Evolutionary conservation across 352 stramenopile species (phyloP).

Genomic region (Hyaloperonospora arabidopsidis): DNA sequence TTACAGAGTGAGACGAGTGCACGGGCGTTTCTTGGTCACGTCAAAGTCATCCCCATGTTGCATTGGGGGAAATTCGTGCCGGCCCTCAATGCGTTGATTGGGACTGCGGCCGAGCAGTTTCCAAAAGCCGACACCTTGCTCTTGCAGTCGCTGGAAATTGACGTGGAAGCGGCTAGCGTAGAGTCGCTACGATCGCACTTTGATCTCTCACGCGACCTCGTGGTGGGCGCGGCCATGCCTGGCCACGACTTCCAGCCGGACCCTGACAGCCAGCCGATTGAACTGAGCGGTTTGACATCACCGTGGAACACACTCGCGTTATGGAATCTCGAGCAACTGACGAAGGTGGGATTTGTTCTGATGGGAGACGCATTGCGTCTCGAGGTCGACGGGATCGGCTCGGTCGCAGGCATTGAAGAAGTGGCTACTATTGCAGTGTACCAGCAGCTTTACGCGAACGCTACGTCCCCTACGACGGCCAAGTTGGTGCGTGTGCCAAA

Average conservation of each 20-base stretch:
- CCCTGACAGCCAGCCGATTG: constrained; percentile 25
- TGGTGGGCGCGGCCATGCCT: constrained; percentile 86
- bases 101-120: constrained; percentile 54
- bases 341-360: constrained; percentile 86
- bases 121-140: constrained; percentile 51
- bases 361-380: constrained; percentile 78
- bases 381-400: constrained; percentile 30
- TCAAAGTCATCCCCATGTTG: constrained; percentile 85
- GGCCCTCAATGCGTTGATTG: constrained; percentile 90
- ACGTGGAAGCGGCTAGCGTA: constrained; percentile 47
- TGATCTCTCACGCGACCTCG: constrained; percentile 64
- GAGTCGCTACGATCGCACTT: constrained; percentile 55
- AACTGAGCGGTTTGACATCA: constrained; percentile 83
- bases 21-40: constrained; percentile 14
- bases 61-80: constrained; percentile 93
- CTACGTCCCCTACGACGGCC: constrained; percentile 36
- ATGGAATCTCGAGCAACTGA: constrained; percentile 88
- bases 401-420: constrained; percentile 85
- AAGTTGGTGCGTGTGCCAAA: constrained; percentile 79
- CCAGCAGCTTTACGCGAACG: constrained; percentile 71
- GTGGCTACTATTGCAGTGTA: constrained; percentile 88
- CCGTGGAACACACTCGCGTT: constrained; percentile 95
- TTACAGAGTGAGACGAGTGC: constrained; percentile 23
- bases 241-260: constrained; percentile 52
- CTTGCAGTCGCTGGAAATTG: constrained; percentile 89